Conservation (phyloP, 495 filamentous ascomycete species). For the Trichoderma asperelloides region DNA sequence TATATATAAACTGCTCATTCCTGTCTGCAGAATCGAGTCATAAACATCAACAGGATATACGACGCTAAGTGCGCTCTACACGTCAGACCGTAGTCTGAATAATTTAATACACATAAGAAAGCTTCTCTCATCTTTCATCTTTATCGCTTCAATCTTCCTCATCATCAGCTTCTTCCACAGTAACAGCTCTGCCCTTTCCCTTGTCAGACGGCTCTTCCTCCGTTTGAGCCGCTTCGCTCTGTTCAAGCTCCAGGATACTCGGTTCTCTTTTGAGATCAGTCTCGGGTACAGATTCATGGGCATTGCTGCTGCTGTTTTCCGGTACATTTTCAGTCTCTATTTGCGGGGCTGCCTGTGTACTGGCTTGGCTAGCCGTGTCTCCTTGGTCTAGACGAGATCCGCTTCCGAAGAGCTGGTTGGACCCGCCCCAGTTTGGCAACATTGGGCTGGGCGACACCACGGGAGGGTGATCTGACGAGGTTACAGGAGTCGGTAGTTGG, state of each 20-base stretch:
- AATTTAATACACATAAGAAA: not conserved
- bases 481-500: not conserved
- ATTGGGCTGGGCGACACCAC: constrained; percentile 32
- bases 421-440: constrained; percentile 35
- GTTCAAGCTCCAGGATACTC: constrained; percentile 1
- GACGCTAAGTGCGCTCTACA: not conserved
- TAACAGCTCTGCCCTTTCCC: constrained; percentile 29
- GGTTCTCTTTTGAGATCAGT: constrained; percentile 11
- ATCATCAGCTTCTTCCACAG: constrained; percentile 31
- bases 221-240: constrained; percentile 7
- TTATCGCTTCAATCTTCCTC: constrained; percentile 24
- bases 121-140: constrained; percentile 13
- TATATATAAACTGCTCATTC: not conserved
- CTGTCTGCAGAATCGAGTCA: not conserved
- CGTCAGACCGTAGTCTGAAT: not conserved
- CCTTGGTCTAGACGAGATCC: constrained; percentile 15
- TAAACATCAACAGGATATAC: not conserved
- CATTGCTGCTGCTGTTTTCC: constrained; percentile 10
- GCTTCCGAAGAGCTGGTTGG: constrained; percentile 27
- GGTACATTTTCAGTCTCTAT: constrained; percentile 8
- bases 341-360: constrained; percentile 11
- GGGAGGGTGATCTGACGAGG: constrained; percentile 15
- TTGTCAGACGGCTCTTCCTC: constrained; percentile 16
- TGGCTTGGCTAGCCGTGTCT: constrained; percentile 8
- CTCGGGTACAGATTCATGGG: constrained; percentile 11